Evolutionary conservation across 2,329 filamentous ascomycete genomes (phyloP), one percentile per base, ranked within the genome.

Genomic region (Coniella vitis): DNA sequence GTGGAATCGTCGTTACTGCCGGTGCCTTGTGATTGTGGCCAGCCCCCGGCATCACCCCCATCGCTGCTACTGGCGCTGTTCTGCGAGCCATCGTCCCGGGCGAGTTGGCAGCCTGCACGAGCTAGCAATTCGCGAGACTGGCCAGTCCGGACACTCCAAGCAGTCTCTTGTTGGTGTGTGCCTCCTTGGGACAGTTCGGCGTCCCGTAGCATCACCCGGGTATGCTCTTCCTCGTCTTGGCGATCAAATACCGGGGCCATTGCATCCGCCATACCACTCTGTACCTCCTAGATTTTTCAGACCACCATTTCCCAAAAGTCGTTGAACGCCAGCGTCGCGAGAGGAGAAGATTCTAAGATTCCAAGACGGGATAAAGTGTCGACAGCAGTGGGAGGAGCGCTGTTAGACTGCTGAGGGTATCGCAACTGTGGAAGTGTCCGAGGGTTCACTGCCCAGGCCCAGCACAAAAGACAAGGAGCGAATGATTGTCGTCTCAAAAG

Each of bases 291-390:
- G 25, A 12, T 36, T 53, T 25, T 31, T 51, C 48, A 51, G 45
- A 37, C 48, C 34, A 53, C 29, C 45, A 53, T 53, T 40, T 48
- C 51, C 25, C 25, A 29, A 32, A 41, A 36, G 29, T 31, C 45
- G 17, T 25, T 45, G 36, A 42, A 48, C 51, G 51, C 51, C 51
- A 46, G 51, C 51, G 51, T 53, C 40, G 45, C 46, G 20, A 34
- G 21, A 42, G 37, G 17, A 12, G 38, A 41, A 41, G 19, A 39
- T 12, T 13, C 17, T n/a, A 32, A 31, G 16, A 31, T 20, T 21
- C 45, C 38, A 39, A 22, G 20, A 10, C 13, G 14, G 25, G 36
- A 32, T 10, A 16, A 35, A 16, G 29, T 14, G 21, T 34, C 38
- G 20, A 45, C 29, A 25, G 10, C 10, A 47, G 21, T 22, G 17